Evolutionary conservation across 805 yeast species (phyloP), one percentile per base, ranked within the genome.

Genomic region (Saccharomycopsis sp.): DNA sequence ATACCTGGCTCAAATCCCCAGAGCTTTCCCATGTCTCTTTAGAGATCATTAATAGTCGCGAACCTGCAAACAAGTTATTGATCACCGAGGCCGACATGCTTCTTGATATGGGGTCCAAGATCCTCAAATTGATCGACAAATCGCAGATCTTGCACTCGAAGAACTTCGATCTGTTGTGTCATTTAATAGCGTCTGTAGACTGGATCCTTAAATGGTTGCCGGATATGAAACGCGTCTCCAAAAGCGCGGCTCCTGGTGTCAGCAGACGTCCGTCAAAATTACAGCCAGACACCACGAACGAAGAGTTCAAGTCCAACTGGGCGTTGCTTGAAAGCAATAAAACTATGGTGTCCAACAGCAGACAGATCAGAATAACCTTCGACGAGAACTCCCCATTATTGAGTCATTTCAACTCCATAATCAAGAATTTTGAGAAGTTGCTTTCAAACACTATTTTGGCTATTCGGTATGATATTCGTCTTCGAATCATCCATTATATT

Each of bases 181-280:
- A 82, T 56, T 72, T 88, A 51, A 72, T 83, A 19, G 74, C 80
- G 14, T 79, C 87, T 2, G 63, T 85, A 1, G 71, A 75, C 17
- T 82, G 90, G 84, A 72, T 84, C 2, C 68, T 81, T 47, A 65
- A 73, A 17, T 85, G 91, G 87, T 73, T 88, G 51, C 86, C 88
- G 0, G 66, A 66, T 3, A 70, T 84, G 66, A 74, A 80, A 56
- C 78, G 80, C 56, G 75, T 74, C 7, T 68, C 72, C 3, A 63
- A 63, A 17, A 15, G 55, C 20, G 15, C 19, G 42, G 29, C 42
- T 34, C 34, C 35, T 47, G 5, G 9, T 29, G 38, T 29, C 5
- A 29, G 38, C 38, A 29, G 12, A 12, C 38, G 38, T 29, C 38
- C 38, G 5, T 7, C 38, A 5, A 24, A 29, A 7, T 20, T n/a